Conservation (phyloP, 2,329 filamentous ascomycete species). For the Cladosporium phlei region DNA sequence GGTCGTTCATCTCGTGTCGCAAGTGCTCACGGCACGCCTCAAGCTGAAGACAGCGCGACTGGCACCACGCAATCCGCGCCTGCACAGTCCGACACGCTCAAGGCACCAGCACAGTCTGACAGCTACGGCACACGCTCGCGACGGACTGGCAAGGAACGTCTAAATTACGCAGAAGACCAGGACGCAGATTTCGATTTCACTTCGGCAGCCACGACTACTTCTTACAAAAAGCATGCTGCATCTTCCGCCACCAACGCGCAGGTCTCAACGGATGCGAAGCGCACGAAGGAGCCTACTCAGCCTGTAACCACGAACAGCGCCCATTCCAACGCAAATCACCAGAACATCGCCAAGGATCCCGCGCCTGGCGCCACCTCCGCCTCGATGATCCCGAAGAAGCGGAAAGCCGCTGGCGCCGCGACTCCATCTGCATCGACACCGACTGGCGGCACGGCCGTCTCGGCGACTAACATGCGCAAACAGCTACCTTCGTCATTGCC, state of each 20-base stretch:
- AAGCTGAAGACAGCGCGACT: constrained; percentile 4
- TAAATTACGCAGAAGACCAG: constrained; percentile 93
- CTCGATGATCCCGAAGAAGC: constrained; percentile 64
- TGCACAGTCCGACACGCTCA: constrained; percentile 11
- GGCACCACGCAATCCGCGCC: background rate
- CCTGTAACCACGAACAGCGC: constrained; percentile 16
- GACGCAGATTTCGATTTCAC: constrained; percentile 80
- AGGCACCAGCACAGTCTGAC: constrained; percentile 21
- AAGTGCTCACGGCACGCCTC: constrained; percentile 9
- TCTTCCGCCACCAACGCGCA: constrained; percentile 14
- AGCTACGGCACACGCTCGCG: constrained; percentile 87
- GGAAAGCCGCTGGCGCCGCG: constrained; percentile 62
- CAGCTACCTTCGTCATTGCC: constrained; percentile 36
- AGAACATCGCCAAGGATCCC: constrained; percentile 20
- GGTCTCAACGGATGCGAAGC: constrained; percentile 16
- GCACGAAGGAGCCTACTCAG: constrained; percentile 15
- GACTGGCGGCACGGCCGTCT: constrained; percentile 22
- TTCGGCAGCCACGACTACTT: constrained; percentile 34
- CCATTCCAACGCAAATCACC: constrained; percentile 10
- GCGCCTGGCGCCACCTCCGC: constrained; percentile 55
- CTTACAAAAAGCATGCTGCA: constrained; percentile 33
- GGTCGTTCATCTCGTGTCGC: constrained; percentile 13
- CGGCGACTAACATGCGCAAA: constrained; percentile 22
- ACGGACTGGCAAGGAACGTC: constrained; percentile 69
- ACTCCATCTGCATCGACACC: constrained; percentile 24